Percentiles rank a stretch among this genome's conserved stretches.
Conservation (phyloP, 179 eudicot species). For the Beta lomatogona region DNA sequence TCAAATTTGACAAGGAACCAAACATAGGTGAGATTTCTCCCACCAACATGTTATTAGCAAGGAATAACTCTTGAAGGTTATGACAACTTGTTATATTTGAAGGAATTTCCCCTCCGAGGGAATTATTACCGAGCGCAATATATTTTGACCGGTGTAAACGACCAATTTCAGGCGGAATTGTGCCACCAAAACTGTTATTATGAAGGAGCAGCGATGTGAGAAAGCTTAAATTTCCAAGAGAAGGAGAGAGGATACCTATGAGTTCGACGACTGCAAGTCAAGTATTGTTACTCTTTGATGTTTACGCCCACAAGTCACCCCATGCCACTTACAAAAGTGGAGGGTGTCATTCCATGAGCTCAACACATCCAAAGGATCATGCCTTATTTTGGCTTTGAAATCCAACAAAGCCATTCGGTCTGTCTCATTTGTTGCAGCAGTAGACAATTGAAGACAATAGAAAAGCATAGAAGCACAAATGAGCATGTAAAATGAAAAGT, state of each 20-base stretch:
- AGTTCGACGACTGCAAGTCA: not conserved
- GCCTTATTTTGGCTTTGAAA: constrained; percentile 22
- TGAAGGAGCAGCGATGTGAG: not conserved
- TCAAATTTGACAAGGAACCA: not conserved
- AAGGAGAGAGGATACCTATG: constrained; percentile 17
- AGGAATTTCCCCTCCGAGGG: constrained; percentile 23
- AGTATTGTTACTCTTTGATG: constrained; percentile 2
- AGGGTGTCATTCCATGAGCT: constrained; percentile 24
- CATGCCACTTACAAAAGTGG: constrained; percentile 15
- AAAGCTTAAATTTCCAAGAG: constrained; percentile 20
- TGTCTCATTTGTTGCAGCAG: no score
- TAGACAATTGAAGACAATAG: no score
- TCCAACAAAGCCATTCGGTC: constrained; percentile 4
- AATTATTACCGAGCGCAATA: constrained; percentile 5
- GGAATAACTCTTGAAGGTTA: not conserved
- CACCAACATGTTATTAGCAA: constrained; percentile 42
- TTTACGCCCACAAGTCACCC: constrained; percentile 15
- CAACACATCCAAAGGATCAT: constrained; percentile 5
- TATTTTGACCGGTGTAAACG: constrained; percentile 6
- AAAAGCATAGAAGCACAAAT: no score
- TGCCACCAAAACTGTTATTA: constrained; percentile 10
- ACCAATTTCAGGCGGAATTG: constrained; percentile 25
- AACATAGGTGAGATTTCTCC: constrained; percentile 9
- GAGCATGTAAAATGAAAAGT: no score
- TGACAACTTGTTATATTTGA: constrained; percentile 18